phyloP scores from a whole-genome alignment of 2,329 filamentous ascomycete species.

The Paecilomyces dactylethromorphus region DNA sequence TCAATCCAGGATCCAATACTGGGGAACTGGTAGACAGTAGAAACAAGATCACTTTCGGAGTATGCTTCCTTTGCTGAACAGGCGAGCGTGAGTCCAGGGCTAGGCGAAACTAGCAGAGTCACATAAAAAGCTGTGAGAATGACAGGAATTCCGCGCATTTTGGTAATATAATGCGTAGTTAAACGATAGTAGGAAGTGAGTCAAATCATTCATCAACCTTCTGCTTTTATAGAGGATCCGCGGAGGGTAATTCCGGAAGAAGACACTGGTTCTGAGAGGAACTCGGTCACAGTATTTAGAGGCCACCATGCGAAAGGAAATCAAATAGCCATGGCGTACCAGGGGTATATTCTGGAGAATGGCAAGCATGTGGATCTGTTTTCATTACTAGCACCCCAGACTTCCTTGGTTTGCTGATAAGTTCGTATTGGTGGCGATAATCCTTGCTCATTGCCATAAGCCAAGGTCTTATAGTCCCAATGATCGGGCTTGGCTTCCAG shows the following conservation, averaged over 20 bases:
- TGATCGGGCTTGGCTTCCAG: background rate
- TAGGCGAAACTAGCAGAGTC: background rate
- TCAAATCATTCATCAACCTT: no score
- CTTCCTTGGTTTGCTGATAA: background rate
- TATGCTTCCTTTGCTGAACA: background rate
- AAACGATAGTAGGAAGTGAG: background rate
- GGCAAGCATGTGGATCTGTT: background rate
- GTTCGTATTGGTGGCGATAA: background rate
- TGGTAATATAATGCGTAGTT: background rate
- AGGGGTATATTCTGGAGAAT: background rate
- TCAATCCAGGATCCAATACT: slow-evolving; percentile 24
- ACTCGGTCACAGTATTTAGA: background rate
- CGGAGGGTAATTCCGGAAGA: background rate
- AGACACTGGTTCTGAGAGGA: background rate
- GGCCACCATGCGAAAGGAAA: background rate
- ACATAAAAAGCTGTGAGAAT: background rate
- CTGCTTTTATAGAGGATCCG: background rate
- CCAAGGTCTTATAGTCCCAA: background rate
- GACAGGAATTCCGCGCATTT: background rate
- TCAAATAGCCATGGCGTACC: background rate
- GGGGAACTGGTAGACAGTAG: slow-evolving; percentile 16
- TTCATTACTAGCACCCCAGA: background rate
- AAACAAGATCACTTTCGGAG: background rate
- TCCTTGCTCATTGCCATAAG: background rate
- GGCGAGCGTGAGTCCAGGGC: background rate